Conservation (phyloP, 768 basidiomycete genomes). For the Podaxis carcinomalis region DNA sequence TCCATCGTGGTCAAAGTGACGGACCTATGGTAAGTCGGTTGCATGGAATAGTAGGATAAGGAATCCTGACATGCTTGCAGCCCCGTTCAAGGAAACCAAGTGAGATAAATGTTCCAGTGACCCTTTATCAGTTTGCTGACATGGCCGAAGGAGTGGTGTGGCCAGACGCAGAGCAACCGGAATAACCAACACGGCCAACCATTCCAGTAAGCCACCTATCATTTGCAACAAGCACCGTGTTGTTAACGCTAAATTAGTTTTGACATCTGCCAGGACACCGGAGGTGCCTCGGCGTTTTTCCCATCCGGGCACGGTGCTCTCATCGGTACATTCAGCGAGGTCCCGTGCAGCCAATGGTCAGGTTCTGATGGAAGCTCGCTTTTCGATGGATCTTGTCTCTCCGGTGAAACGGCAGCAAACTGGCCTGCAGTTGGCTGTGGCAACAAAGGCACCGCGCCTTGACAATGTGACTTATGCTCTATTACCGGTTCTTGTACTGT, state of each 20-base stretch:
- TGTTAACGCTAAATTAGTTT: conserved; percentile 32
- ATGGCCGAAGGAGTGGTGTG: conserved; percentile 42
- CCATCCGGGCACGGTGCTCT: conserved; percentile 51
- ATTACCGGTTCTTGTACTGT: conserved; percentile 10
- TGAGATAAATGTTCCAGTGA: conserved; percentile 11
- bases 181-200: conserved; percentile 39
- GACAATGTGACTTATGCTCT: neutral
- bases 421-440: conserved; percentile 54
- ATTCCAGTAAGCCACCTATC: conserved; percentile 40
- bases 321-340: conserved; percentile 49
- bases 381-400: conserved; percentile 49
- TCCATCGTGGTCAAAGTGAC: conserved; percentile 52
- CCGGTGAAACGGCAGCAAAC: conserved; percentile 39
- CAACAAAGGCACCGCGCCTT: conserved; percentile 41
- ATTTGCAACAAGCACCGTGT: neutral
- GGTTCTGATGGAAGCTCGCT: conserved; percentile 45
- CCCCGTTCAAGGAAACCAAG: conserved; percentile 43
- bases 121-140: neutral
- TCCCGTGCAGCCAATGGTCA: conserved; percentile 53
- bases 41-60: neutral
- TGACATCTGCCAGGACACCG: conserved; percentile 58
- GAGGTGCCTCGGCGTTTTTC: conserved; percentile 50
- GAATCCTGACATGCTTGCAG: conserved; percentile 16
- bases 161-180: conserved; percentile 38
- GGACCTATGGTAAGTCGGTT: conserved; percentile 31